These are phyloP conservation scores for Geotrichum aggregatum DNA, from an alignment of 1,139 yeast species.

Conservation along the genomic window DNA sequence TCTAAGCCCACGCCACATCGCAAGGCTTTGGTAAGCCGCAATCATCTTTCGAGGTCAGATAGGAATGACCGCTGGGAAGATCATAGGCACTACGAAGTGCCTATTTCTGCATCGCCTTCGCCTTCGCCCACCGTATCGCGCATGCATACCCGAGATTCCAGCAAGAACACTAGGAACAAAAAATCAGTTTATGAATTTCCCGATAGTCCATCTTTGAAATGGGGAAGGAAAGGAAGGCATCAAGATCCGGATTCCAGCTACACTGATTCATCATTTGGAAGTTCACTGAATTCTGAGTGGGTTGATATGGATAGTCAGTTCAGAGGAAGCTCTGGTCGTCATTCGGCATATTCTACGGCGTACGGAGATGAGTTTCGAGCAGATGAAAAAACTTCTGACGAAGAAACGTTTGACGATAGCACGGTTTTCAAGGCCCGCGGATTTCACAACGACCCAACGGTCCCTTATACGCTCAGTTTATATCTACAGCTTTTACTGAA, in stretches of 20 bases:
- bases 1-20: conserved; percentile 5
- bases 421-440: not conserved
- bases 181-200: not conserved
- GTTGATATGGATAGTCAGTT: conserved; percentile 4
- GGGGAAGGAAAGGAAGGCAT: not conserved
- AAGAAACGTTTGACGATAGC: not conserved
- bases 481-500: conserved; percentile 71
- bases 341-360: not conserved
- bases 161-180: not conserved
- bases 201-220: not conserved
- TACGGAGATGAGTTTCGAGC: not conserved
- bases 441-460: conserved; percentile 43
- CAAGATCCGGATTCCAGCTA: not conserved
- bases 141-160: not conserved
- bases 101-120: not conserved
- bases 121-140: not conserved
- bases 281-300: conserved; percentile 5
- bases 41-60: too few species aligned
- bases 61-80: not conserved
- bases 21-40: not conserved
- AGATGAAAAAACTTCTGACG: not conserved
- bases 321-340: not conserved
- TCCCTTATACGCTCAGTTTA: conserved; percentile 64
- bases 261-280: conserved; percentile 4
- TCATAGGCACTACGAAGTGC: not conserved